Evolutionary conservation across 1,284 basidiomycete species (phyloP), one percentile per base, ranked within the genome.

Genomic region (Cutaneotrichosporon cavernicola): DNA sequence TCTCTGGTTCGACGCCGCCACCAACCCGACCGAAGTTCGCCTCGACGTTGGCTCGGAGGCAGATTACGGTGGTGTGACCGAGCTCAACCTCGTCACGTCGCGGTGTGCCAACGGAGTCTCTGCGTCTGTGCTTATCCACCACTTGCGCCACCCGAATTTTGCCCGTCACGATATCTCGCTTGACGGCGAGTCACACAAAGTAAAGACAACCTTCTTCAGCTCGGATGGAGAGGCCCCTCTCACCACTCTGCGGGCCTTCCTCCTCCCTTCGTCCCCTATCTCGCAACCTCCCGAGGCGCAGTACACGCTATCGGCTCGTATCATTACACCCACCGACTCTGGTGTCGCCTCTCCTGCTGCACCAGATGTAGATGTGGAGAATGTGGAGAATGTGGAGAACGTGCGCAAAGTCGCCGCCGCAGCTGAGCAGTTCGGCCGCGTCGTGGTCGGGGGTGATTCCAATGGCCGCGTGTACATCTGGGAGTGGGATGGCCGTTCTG

Each of bases 361-460:
- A 6, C 60, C 62, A 14, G 60, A 63, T 5, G 53, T 60, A 11
- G 56, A 61, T 3, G 21, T 63, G 22, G 65, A 66, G 22, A 57
- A 26, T 5, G 21, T 63, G 22, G 65, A 66, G 22, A 57, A 26
- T 5, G 56, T 66, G 26, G 26, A 26, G 26, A 26, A 26, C 2
- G 56, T 66, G 3, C 62, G 62, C 5, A 58, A 58, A 30, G 31
- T 30, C 11, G 53, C 60, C 3, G 56, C 58, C 4, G 56, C 61
- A 6, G 56, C 61, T 2, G 21, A 36, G 21, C 65, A 69, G 22
- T 74, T 70, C 51, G 74, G 73, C 14, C 68, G 72, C 16, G 74
- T 76, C 30, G 59, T 79, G 14, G 65, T 75, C 11, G 74, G 69
- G 1, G 79, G 79, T 10, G 76, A 78, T 52, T 66, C 68, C 10